These are phyloP conservation scores for Mycocentrospora acerina DNA, from an alignment of 2,329 filamentous ascomycete species.

Conservation along the genomic window DNA sequence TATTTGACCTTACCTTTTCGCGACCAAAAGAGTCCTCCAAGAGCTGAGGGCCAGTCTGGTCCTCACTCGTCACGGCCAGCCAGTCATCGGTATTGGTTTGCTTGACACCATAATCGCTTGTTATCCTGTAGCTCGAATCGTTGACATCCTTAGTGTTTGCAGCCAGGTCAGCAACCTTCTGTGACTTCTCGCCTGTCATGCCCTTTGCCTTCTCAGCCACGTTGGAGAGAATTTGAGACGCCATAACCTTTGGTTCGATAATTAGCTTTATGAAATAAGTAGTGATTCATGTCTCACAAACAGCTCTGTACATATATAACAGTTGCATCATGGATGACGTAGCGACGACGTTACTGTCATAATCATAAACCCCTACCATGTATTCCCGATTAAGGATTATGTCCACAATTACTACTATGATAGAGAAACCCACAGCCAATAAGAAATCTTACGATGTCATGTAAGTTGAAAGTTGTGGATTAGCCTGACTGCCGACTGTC, in stretches of 20 bases:
- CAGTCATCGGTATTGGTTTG: slow-evolving; percentile 75
- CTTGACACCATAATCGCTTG: slow-evolving; percentile 76
- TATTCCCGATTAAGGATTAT: no score
- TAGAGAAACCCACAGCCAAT: slow-evolving; percentile 16
- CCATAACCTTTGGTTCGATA: no score
- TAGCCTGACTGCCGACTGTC: slow-evolving; percentile 18
- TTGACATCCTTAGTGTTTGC: slow-evolving; percentile 61
- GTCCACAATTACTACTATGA: not conserved
- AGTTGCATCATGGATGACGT: no score
- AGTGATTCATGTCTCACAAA: no score
- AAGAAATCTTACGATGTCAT: slow-evolving; percentile 10
- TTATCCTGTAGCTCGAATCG: slow-evolving; percentile 60
- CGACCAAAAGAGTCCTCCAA: slow-evolving; percentile 72
- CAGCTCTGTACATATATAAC: no score
- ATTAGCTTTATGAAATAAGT: no score
- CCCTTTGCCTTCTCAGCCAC: slow-evolving; percentile 36
- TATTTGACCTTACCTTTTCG: slow-evolving; percentile 62
- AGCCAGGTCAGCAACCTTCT: slow-evolving; percentile 65
- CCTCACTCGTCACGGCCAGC: slow-evolving; percentile 64
- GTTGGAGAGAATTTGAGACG: slow-evolving; percentile 32
- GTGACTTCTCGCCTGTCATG: slow-evolving; percentile 35
- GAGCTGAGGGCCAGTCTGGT: slow-evolving; percentile 66
- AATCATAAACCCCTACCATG: no score
- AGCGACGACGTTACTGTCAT: no score
- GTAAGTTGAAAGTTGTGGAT: slow-evolving; percentile 10